Evolutionary conservation across 805 yeast genomes (phyloP).

Genomic region (Wickerhamiella nectarea): DNA sequence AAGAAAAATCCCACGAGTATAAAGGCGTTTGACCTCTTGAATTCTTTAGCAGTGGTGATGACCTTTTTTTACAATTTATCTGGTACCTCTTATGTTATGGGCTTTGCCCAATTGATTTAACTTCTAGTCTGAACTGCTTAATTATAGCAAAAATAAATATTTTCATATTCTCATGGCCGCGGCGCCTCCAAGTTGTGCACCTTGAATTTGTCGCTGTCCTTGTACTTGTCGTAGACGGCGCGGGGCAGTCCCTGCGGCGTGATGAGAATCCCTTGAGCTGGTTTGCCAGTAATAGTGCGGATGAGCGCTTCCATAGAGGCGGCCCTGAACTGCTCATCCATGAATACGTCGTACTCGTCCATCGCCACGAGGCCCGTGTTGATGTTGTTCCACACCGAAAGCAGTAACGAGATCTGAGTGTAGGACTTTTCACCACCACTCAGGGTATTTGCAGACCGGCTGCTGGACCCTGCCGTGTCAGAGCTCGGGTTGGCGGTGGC

Average conservation of each 20-base stretch:
- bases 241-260: slow-evolving; percentile 53
- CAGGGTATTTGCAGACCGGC: slow-evolving; percentile 63
- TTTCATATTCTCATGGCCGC: neutral
- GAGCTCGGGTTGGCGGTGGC: slow-evolving; percentile 19
- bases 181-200: slow-evolving; percentile 6
- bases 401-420: slow-evolving; percentile 73
- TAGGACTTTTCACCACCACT: slow-evolving; percentile 97
- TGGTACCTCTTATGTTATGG: slow-evolving; percentile 10
- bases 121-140: slow-evolving; percentile 8
- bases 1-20: too few relatives aligned
- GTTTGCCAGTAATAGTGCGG: slow-evolving; percentile 46
- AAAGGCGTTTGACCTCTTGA: too few relatives aligned
- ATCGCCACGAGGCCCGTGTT: slow-evolving; percentile 73
- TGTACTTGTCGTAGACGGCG: slow-evolving; percentile 2
- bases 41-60: slow-evolving; percentile 8
- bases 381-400: slow-evolving; percentile 92
- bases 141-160: neutral
- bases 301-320: slow-evolving; percentile 65
- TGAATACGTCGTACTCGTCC: slow-evolving; percentile 92
- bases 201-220: neutral
- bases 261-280: slow-evolving; percentile 79
- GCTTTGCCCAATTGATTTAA: slow-evolving; percentile 7
- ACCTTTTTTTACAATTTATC: slow-evolving; percentile 5
- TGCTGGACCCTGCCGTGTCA: slow-evolving; percentile 30
- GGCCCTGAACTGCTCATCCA: slow-evolving; percentile 86